These are phyloP conservation scores for Solanum pinnatisectum DNA, from an alignment of 257 asterid species.

Conservation along the genomic window DNA sequence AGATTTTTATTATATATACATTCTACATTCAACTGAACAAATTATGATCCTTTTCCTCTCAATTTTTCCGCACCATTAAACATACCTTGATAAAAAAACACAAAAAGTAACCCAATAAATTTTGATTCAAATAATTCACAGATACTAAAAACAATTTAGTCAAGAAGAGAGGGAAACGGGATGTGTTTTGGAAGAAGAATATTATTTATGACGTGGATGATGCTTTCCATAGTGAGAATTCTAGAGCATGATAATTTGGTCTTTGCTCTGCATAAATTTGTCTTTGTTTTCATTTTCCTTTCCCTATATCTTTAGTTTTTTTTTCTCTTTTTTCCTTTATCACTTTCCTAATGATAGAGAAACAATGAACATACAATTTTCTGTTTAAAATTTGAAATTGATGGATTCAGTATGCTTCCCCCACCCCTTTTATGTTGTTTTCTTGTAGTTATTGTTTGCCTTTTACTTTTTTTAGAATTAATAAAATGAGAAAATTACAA, in stretches of 20 bases:
- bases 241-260: not conserved
- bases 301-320: not conserved
- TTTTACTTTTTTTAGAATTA: not conserved
- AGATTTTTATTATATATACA: not conserved
- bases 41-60: not conserved
- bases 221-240: not conserved
- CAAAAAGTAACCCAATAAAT: not conserved
- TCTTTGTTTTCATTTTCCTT: not conserved
- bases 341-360: not conserved
- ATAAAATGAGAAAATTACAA: not conserved
- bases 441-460: not conserved
- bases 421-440: not conserved
- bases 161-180: not conserved
- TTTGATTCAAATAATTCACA: not conserved
- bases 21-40: not conserved
- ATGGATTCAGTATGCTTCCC: not conserved
- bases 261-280: not conserved
- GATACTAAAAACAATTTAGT: not conserved
- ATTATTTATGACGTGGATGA: not conserved
- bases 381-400: not conserved
- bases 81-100: not conserved
- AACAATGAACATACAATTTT: not conserved
- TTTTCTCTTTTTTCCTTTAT: not conserved
- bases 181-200: not conserved
- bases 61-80: not conserved